These are phyloP conservation scores for Chloromonas sp. DNA, from an alignment of 163 green algal genomes.

Conservation along the genomic window DNA sequence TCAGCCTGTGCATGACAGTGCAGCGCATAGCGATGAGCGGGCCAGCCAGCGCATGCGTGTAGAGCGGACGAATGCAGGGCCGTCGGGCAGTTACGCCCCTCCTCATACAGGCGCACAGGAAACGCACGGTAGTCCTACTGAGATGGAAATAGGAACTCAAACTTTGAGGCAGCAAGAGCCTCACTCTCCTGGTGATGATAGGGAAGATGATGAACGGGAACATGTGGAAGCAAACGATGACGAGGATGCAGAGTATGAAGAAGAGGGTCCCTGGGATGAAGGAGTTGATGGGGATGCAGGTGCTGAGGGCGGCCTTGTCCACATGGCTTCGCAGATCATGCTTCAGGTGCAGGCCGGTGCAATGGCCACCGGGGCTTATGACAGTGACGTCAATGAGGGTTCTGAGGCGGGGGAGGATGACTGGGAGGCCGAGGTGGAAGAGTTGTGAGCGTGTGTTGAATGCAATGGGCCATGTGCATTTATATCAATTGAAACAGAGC, in stretches of 20 bases:
- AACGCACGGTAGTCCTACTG: too few relatives aligned
- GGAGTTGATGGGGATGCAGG: not conserved
- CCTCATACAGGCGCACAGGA: too few relatives aligned
- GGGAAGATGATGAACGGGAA: not conserved
- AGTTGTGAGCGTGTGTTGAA: not conserved
- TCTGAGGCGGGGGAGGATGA: conserved; percentile 2
- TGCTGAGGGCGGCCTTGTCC: not conserved
- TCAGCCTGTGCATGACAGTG: too few relatives aligned
- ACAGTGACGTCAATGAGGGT: conserved; percentile 1
- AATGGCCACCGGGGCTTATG: not conserved
- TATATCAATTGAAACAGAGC: too few relatives aligned
- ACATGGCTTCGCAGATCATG: conserved; percentile 8
- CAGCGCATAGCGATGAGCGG: too few relatives aligned
- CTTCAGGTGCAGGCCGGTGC: not conserved
- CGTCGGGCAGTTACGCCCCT: too few relatives aligned
- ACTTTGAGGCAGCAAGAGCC: too few relatives aligned
- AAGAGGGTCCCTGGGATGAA: not conserved
- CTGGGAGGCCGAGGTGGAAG: not conserved
- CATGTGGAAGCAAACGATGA: not conserved
- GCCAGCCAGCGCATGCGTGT: too few relatives aligned
- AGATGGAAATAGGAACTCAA: too few relatives aligned
- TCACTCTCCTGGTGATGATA: too few relatives aligned
- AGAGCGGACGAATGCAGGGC: too few relatives aligned
- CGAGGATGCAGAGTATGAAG: conserved; percentile 2
- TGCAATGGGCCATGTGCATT: too few relatives aligned